Conservation (phyloP, 176 grass and related monocot species). For the Bromus sterilis region DNA sequence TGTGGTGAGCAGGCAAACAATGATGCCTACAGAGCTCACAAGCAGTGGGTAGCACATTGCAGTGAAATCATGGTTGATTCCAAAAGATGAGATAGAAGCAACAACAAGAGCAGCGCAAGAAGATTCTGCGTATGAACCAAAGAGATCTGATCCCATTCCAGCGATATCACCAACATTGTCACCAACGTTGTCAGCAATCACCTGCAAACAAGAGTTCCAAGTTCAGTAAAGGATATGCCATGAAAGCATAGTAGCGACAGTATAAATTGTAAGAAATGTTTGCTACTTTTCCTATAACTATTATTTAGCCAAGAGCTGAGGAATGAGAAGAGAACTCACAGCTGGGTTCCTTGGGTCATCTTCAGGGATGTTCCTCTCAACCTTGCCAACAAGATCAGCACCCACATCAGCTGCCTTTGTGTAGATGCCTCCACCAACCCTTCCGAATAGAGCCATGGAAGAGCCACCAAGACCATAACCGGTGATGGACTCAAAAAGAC, state of each 20-base stretch:
- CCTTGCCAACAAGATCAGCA: slow-evolving; percentile 88
- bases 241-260: not conserved
- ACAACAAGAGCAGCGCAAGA: slow-evolving; percentile 91
- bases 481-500: slow-evolving; percentile 88
- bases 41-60: slow-evolving; percentile 80
- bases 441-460: slow-evolving; percentile 86
- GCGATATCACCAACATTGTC: slow-evolving; percentile 95
- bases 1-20: slow-evolving; percentile 76
- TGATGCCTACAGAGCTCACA: slow-evolving; percentile 83
- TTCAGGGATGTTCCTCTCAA: slow-evolving; percentile 90
- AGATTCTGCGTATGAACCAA: slow-evolving; percentile 83
- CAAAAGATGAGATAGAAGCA: slow-evolving; percentile 88
- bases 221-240: not conserved
- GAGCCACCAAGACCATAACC: slow-evolving; percentile 91
- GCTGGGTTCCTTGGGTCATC: slow-evolving; percentile 92
- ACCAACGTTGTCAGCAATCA: slow-evolving; percentile 87
- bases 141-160: slow-evolving; percentile 93
- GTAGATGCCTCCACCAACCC: slow-evolving; percentile 89
- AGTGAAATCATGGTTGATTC: slow-evolving; percentile 83
- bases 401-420: slow-evolving; percentile 96
- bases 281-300: not conserved
- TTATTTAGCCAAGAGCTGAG: not conserved
- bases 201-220: slow-evolving; percentile 38
- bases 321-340: slow-evolving; percentile 45
- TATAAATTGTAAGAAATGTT: not conserved